These are phyloP conservation scores for Russula lepida DNA, from an alignment of 768 basidiomycete species.

Conservation along the genomic window DNA sequence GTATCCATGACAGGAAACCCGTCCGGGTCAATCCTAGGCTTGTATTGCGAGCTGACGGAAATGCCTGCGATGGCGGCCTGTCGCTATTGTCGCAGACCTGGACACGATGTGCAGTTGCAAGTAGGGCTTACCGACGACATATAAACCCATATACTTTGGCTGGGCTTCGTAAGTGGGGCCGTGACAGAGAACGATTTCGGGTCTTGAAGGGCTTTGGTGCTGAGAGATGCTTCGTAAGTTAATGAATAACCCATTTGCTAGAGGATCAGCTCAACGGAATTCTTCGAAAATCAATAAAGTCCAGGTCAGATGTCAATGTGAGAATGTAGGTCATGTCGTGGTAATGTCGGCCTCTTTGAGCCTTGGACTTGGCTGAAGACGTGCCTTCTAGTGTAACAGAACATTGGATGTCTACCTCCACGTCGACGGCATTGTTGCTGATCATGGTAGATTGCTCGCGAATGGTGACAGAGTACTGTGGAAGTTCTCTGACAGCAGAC, in stretches of 20 bases:
- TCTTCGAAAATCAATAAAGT: constrained; percentile 71
- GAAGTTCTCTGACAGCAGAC: constrained; percentile 51
- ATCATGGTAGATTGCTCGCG: constrained; percentile 38
- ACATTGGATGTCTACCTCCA: constrained; percentile 52
- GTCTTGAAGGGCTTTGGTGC: constrained; percentile 59
- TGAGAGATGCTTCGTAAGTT: constrained; percentile 25
- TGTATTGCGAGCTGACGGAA: constrained; percentile 42
- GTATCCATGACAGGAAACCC: constrained; percentile 66
- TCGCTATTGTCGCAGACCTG: constrained; percentile 9
- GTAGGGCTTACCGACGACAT: constrained; percentile 40
- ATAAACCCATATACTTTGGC: constrained; percentile 38
- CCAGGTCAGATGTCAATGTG: constrained; percentile 65
- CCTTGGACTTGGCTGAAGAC: constrained; percentile 26
- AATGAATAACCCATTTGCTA: not conserved
- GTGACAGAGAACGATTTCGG: constrained; percentile 52
- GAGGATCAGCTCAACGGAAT: constrained; percentile 43
- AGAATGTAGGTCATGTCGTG: constrained; percentile 63
- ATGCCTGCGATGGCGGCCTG: constrained; percentile 69
- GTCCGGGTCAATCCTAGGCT: constrained; percentile 43
- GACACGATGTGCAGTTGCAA: constrained; percentile 33
- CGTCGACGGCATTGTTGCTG: constrained; percentile 43
- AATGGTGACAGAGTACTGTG: constrained; percentile 50
- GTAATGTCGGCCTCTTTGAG: constrained; percentile 39
- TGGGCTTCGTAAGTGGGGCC: constrained; percentile 61
- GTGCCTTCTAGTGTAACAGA: constrained; percentile 33